phyloP scores from a whole-genome alignment of 1,284 basidiomycete species.

The Apiotrichum gamsii region DNA sequence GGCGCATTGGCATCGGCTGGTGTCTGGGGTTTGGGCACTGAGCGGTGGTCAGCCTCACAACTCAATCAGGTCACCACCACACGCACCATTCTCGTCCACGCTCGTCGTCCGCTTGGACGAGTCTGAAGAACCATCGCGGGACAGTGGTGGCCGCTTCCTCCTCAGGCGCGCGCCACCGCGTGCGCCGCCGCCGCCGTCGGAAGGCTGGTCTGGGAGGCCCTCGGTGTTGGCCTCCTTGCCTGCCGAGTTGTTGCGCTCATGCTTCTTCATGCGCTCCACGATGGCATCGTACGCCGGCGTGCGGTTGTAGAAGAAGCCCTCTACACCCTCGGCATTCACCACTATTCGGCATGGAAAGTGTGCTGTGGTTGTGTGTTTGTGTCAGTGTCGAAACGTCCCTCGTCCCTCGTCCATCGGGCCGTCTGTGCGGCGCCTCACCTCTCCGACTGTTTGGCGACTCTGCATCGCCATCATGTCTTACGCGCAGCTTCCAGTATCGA shows the following conservation, averaged over 20 bases:
- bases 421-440: too few species aligned
- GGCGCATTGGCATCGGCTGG: not conserved
- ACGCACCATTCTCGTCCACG: not conserved
- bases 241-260: too few species aligned
- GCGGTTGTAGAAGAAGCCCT: conserved; percentile 85
- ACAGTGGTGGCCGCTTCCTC: not conserved
- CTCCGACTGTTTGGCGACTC: conserved; percentile 25
- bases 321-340: conserved; percentile 69
- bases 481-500: conserved; percentile 79
- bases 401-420: too few species aligned
- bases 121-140: not conserved
- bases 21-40: not conserved
- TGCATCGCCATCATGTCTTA: conserved; percentile 53
- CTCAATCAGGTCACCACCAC: too few species aligned
- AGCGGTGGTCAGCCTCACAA: too few species aligned
- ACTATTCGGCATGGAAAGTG: conserved; percentile 68
- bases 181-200: not conserved
- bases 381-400: too few species aligned
- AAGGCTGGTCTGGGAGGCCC: too few species aligned
- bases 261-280: conserved; percentile 61
- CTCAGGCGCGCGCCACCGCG: not conserved
- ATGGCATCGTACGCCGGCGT: conserved; percentile 82
- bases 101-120: not conserved
- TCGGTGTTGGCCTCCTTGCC: too few species aligned
- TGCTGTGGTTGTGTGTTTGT: too few species aligned